Evolutionary conservation across 2,329 filamentous ascomycete genomes (phyloP).

Genomic region (Paramyrothecium roridum): DNA sequence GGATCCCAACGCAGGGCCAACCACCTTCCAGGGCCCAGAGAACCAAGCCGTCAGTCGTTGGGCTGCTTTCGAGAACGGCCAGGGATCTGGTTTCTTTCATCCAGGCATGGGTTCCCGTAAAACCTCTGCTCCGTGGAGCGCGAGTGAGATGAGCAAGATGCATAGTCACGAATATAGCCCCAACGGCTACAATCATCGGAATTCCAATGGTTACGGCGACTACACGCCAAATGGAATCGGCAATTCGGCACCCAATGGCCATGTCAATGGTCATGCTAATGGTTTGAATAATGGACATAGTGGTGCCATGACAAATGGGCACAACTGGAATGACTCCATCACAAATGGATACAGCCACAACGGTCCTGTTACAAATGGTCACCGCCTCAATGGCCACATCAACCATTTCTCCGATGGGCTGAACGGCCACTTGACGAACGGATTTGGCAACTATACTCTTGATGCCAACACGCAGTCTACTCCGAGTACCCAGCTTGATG

Average conservation of each 20-base stretch:
- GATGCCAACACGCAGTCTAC: neutral
- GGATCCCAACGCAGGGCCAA: constrained; percentile 14
- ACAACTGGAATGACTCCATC: neutral
- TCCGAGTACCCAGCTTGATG: neutral
- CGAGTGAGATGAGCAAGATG: neutral
- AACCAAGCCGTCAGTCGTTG: constrained; percentile 20
- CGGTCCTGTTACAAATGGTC: neutral
- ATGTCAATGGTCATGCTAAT: too few species aligned
- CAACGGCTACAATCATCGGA: neutral
- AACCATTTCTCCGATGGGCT: neutral
- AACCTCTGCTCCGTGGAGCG: neutral
- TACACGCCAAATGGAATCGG: neutral
- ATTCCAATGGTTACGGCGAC: neutral
- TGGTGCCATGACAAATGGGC: neutral
- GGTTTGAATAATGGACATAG: too few species aligned
- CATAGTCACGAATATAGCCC: neutral
- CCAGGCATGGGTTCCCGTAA: neutral
- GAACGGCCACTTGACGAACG: neutral
- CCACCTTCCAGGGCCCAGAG: constrained; percentile 16
- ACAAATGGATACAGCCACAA: neutral
- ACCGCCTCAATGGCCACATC: neutral
- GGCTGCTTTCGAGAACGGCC: constrained; percentile 6
- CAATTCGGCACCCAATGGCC: neutral
- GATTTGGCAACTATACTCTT: neutral
- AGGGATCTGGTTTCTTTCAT: too few species aligned